A percentile compares a stretch with the other conserved stretches of the same genome.
Conservation (phyloP, 2,329 filamentous ascomycete species). For the Beauveria varroae region DNA sequence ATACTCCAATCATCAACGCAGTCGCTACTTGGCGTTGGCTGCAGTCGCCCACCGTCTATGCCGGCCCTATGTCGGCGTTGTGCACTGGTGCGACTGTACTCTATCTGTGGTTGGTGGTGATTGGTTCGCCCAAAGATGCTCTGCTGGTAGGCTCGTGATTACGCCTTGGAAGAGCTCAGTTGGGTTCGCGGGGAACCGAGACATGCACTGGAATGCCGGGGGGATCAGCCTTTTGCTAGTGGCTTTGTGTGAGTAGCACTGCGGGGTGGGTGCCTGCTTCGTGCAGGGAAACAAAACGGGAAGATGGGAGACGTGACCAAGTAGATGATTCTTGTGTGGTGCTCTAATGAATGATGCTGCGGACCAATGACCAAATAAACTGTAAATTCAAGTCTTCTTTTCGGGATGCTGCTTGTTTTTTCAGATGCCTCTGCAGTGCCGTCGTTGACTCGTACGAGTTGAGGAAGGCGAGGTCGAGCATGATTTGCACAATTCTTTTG, state of each 20-base stretch:
- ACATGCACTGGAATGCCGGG: background rate
- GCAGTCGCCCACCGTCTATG: slow-evolving; percentile 3
- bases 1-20: background rate
- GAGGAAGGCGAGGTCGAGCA: too few relatives aligned
- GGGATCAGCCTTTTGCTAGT: background rate
- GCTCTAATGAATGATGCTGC: too few relatives aligned
- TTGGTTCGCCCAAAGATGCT: background rate
- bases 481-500: too few relatives aligned
- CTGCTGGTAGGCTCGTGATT: background rate
- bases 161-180: background rate
- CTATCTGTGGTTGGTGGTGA: background rate
- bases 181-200: background rate
- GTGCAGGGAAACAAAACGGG: background rate
- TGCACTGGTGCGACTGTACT: background rate
- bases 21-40: background rate
- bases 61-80: slow-evolving; percentile 11
- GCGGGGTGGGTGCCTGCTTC: background rate
- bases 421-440: too few relatives aligned
- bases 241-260: background rate
- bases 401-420: too few relatives aligned
- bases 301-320: background rate
- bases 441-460: too few relatives aligned
- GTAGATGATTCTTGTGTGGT: background rate
- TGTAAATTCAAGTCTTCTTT: too few relatives aligned
- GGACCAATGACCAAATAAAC: too few relatives aligned